Evolutionary conservation across 2,329 filamentous ascomycete species (phyloP), one percentile per base, ranked within the genome.

Genomic region (Niveomyces coronatus): DNA sequence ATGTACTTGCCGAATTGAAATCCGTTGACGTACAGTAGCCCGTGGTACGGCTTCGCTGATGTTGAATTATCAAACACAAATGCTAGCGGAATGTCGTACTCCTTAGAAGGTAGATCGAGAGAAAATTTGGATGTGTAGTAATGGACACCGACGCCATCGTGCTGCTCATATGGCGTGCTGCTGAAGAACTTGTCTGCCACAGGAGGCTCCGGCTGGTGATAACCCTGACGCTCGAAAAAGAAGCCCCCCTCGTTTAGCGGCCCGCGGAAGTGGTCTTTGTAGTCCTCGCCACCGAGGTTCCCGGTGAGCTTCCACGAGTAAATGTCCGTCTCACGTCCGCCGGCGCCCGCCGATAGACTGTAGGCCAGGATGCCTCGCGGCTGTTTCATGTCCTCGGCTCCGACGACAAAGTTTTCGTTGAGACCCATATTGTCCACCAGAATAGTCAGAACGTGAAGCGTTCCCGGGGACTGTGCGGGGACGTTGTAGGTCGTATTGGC

Each of bases 341-440:
- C 66, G 8, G 27, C 10, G 15, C 37, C 33, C 11, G 66, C 66
- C 0, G 58, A 45, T 31, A 82, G 63, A 4, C 48, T 52, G 56
- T 74, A 81, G 55, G 71, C 58, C 20, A 79, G 55, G 44, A 82
- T 70, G 17, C 69, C 77, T 38, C 68, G 71, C 4, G 65, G 70
- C 40, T 65, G 61, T 64, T 77, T 77, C 64, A 78, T 75, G 4
- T 57, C 53, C 22, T 77, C 72, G 5, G 56, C 47, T 2, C 73
- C 74, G 3, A 75, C 68, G 9, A 60, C 60, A 61, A 69, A 74
- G 55, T 78, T 72, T 48, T 79, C 71, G 42, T 84, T 71, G 2
- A 82, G 62, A 0, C 81, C 79, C 61, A 79, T 80, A 56, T 79
- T 76, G 56, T 85, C 82, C 16, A 85, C 60, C 0, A 85, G 59